Base-by-base conservation (phyloP, 345 rosid genomes). In the Ricinus communis region DNA sequence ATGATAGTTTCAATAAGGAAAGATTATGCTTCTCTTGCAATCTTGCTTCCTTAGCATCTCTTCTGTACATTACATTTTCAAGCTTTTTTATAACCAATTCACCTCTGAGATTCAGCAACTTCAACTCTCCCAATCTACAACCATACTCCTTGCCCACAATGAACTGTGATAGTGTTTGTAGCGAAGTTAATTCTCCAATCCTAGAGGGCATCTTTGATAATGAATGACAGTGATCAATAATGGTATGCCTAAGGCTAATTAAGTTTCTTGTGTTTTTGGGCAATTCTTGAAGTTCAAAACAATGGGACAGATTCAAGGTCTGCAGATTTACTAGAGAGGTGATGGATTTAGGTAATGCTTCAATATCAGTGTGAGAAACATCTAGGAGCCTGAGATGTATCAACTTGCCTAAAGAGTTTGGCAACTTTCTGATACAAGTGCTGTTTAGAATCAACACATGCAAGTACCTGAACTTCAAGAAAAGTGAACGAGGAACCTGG, bases 281-380 rank as follows among this genome's bases (percentile, higher is more conserved):
- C 61, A 57, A 27, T 28, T 57, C 61, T 28, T 57, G 38, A 38
- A 57, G 61, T 57, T 57, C 18, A 57, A 57, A 57, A 57, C 61
- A 57, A 57, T 57, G 61, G n/a, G 61, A 57, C 38, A 57, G 36
- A 16, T 57, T 57, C 38, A 57, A 57, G 38, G 61, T 57, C 38
- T 57, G 61, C 38, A 57, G 28, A 28, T 57, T 57, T 16, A 57
- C 61, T 27, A 57, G 61, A n/a, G 61, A 57, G 61, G 38, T 13
- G 9, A 57, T 2, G 38, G 61, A 57, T 57, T 57, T 15, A 27
- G 61, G 61, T 28, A 57, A 27, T 57, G 21, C 61, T 28, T 27
- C 61, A 57, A 57, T 57, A 28, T 57, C 21, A 27, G 61, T 57
- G 38, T 57, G 61, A 27, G 61, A 57, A 57, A 57, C 15, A 57